Base-by-base conservation (phyloP, 75 land plant genomes). In the Larix kaempferi region DNA sequence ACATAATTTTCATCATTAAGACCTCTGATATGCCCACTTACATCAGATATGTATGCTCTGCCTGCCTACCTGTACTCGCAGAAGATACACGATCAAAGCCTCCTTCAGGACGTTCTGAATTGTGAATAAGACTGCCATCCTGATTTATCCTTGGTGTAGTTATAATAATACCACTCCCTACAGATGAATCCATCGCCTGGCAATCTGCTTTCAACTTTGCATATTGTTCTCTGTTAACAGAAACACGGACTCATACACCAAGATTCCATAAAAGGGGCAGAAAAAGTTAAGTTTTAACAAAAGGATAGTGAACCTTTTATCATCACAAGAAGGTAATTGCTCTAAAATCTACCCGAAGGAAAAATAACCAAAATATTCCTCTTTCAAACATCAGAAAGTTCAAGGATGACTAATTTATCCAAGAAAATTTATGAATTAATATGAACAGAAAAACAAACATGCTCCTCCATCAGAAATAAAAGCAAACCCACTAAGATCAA, bases 161-260 rank as follows among this genome's bases (percentile, higher is more conserved):
- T n/a, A 94, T 80, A 76, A 84, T 83, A 63, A 75, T 85, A 25
- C 99, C 99, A 84, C 99, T 94, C 59, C 99, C 99, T 57, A 96
- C 83, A 69, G 90, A 81, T 41, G 94, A 79, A 85, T 93, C 93
- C 87, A 88, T 82, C 16, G 69, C 74, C 22, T 77, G 83, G 55
- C 99, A 96, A 26, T 85, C 89, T 73, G 89, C 86, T 76, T 96
- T 96, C 86, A 84, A 83, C 52, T 33, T 76, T 56, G 86, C 86
- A 86, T 96, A 96, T 78, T 94, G 83, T 29, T 71, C 65, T 78
- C 99, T 96, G 83, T 60, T 17, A 67, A 67, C 71, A 39, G 8
- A 37, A 67, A 33, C 22, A 29, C 44, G 16, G 19, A 39, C 23
- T 67, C 71, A 29, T 4, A 35, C 27, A 27, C 33, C 5, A 64